Evolutionary conservation across 2,329 filamentous ascomycete species (phyloP).

Genomic region (Penicillium sp.): DNA sequence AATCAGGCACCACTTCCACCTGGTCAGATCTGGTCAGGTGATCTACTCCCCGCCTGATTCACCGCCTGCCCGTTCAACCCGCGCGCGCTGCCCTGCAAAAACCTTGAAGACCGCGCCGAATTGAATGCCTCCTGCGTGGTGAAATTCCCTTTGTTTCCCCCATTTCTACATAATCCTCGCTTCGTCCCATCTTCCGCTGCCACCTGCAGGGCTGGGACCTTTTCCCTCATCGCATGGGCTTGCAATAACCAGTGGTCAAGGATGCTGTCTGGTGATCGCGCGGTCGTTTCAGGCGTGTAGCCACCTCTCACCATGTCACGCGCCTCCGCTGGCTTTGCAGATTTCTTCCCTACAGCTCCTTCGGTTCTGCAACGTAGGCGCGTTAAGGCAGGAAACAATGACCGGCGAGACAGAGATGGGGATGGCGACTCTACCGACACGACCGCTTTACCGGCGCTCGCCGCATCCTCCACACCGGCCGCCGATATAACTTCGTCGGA

Average conservation of each 20-base stretch:
- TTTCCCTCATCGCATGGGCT: constrained; percentile 25
- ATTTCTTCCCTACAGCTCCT: constrained; percentile 83
- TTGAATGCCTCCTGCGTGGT: constrained; percentile 1
- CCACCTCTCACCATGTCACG: constrained; percentile 72
- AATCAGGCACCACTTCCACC: not conserved
- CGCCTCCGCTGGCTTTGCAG: constrained; percentile 78
- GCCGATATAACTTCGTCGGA: constrained; percentile 15
- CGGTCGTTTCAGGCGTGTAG: constrained; percentile 45
- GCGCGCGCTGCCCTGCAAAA: constrained; percentile 17
- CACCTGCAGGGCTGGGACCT: constrained; percentile 6
- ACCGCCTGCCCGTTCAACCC: constrained; percentile 10
- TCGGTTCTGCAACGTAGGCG: constrained; percentile 60
- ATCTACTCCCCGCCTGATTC: constrained; percentile 1
- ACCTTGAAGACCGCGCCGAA: constrained; percentile 12
- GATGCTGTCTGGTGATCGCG: constrained; percentile 45
- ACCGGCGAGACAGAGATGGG: constrained; percentile 60
- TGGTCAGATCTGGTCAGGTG: not conserved
- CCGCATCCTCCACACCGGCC: constrained; percentile 11
- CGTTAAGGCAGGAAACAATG: constrained; percentile 52
- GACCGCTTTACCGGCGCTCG: constrained; percentile 5
- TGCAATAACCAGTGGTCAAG: constrained; percentile 34
- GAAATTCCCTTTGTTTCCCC: not conserved
- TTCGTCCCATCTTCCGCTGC: constrained; percentile 1
- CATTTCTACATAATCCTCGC: constrained; percentile 1
- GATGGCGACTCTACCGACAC: constrained; percentile 26